Evolutionary conservation across 1,284 basidiomycete species (phyloP), one percentile per base, ranked within the genome.

Genomic region (Pseudozyma sp.): DNA sequence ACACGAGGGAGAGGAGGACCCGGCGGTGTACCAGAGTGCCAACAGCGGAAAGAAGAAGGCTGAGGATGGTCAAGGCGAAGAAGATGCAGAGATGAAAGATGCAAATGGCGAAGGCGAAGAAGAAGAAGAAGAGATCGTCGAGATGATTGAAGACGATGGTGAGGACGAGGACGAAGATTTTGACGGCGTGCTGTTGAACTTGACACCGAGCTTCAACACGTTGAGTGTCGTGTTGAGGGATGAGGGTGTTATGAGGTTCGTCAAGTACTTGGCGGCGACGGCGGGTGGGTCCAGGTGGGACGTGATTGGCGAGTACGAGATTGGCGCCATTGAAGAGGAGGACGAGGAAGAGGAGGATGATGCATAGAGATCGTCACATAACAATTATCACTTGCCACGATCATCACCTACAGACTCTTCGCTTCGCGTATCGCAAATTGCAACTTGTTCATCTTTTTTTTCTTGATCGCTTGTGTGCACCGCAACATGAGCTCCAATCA

Each of bases 181-280:
- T 60, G 93, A 93, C 71, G 91, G 91, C 49, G 95, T 95, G 11
- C 88, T 99, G 31, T 87, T 98, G 47, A 95, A 93, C 12, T 91
- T 94, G 50, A 92, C 94, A 76, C 93, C 95, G 0, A 91, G 91
- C 10, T 99, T 94, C 87, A 98, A 98, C 86, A 90, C 92, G 40
- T 88, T 99, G 39, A 88, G 95, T 45, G 88, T 99, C 39, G 96
- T 97, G 18, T 87, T 98, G 70, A 89, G 96, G 19, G 96, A 99
- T 85, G 92, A 95, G 77, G 91, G 92, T 18, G 95, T 99, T 50
- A 92, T 98, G 91, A 64, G 80, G 31, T 85, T 85, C 57, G 77
- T 85, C 72, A 84, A 85, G 69, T 85, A 85, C 56, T 68, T 85
- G 38, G 69, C 72, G 21, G 81, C 81, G 0, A 55, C 60, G 11